phyloP scores from a whole-genome alignment of 164 flowering plant genomes.

The Aristolochia fimbriata region DNA sequence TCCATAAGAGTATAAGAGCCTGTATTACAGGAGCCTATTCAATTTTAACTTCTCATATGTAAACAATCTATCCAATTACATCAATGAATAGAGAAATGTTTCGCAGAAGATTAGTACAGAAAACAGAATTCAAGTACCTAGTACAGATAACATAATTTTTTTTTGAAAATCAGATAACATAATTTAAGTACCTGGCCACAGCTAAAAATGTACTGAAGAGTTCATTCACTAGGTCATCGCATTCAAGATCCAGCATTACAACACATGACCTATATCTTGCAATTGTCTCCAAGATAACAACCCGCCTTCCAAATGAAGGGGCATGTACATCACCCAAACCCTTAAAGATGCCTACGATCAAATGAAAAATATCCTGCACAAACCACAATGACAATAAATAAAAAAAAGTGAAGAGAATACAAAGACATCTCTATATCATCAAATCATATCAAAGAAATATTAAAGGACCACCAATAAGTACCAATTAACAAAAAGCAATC shows the following conservation, averaged over 20 bases:
- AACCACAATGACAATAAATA: background rate
- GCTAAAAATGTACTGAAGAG: slow-evolving; percentile 70
- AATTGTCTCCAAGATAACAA: slow-evolving; percentile 83
- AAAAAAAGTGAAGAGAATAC: background rate
- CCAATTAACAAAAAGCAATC: background rate
- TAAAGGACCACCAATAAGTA: background rate
- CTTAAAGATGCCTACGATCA: slow-evolving; percentile 75
- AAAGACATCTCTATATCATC: background rate
- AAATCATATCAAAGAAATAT: slow-evolving; percentile 5
- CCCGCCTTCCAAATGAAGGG: slow-evolving; percentile 87
- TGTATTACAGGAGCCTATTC: too few species aligned
- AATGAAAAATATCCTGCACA: slow-evolving; percentile 73
- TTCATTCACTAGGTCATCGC: slow-evolving; percentile 80
- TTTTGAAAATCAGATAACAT: too few species aligned
- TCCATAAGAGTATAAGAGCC: too few species aligned
- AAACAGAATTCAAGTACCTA: slow-evolving; percentile 34
- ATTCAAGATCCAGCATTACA: slow-evolving; percentile 97
- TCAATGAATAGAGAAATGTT: background rate
- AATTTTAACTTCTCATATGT: background rate
- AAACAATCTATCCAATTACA: background rate
- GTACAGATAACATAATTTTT: slow-evolving; percentile 65
- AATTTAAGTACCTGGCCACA: slow-evolving; percentile 61
- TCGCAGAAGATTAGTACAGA: background rate
- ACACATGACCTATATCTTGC: slow-evolving; percentile 95
- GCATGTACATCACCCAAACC: slow-evolving; percentile 68